Evolutionary conservation across 768 basidiomycete genomes (phyloP).

Genomic region (Termitomyces sp.): DNA sequence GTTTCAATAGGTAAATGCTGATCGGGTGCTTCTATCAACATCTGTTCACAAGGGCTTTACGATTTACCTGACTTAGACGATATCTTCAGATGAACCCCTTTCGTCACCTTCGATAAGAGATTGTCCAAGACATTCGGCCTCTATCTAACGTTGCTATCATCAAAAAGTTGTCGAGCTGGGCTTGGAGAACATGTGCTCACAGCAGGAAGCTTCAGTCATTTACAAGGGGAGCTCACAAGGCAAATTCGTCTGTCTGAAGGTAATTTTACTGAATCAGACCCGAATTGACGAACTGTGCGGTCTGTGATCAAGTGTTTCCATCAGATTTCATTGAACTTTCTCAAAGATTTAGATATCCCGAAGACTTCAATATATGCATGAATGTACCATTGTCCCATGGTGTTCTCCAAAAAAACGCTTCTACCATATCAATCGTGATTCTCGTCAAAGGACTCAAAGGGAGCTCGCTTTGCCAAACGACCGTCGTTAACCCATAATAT

Average conservation of each 20-base stretch:
- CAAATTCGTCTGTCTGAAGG: not conserved
- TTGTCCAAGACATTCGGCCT: not conserved
- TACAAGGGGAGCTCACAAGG: not conserved
- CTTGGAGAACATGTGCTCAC: not conserved
- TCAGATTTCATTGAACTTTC: too few relatives aligned
- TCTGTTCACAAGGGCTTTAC: not conserved
- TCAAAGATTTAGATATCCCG: too few relatives aligned
- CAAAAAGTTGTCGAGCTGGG: not conserved
- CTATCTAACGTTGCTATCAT: not conserved
- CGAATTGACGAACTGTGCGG: constrained; percentile 15
- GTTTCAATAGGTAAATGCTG: not conserved
- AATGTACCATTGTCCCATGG: too few relatives aligned
- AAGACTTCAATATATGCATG: too few relatives aligned
- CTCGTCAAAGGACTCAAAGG: not conserved
- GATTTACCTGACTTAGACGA: not conserved
- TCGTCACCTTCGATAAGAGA: not conserved
- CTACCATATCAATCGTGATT: not conserved
- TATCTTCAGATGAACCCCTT: not conserved
- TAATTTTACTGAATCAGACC: not conserved
- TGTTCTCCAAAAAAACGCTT: too few relatives aligned
- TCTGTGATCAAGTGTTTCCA: too few relatives aligned
- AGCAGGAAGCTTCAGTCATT: not conserved
- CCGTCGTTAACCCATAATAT: not conserved
- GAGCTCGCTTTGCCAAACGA: not conserved
- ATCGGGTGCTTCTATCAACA: not conserved